A percentile compares a stretch with the other conserved stretches of the same genome.
These are phyloP conservation scores for Populus tomentosa DNA, from an alignment of 441 rosid species.

Conservation along the genomic window DNA sequence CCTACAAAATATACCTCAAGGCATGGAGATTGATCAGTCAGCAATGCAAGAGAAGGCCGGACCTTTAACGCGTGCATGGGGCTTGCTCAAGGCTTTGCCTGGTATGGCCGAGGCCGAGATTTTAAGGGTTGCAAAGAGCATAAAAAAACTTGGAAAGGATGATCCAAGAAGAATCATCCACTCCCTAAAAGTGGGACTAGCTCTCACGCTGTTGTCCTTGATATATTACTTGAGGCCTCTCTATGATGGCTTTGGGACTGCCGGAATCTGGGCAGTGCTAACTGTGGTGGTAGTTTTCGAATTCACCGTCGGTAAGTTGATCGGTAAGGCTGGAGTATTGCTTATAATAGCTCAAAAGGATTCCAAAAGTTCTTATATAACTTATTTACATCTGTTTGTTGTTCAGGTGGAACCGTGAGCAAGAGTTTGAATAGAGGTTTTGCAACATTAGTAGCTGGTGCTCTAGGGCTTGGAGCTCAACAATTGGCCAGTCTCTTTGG, in stretches of 20 bases:
- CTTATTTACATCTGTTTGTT: neutral
- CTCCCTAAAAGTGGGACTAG: slow-evolving; percentile 32
- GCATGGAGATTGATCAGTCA: slow-evolving; percentile 37
- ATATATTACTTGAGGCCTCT: slow-evolving; percentile 69
- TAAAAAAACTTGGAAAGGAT: slow-evolving; percentile 55
- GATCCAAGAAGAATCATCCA: slow-evolving; percentile 67
- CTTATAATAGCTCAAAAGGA: neutral
- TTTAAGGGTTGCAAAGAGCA: slow-evolving; percentile 20
- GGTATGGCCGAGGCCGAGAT: slow-evolving; percentile 24
- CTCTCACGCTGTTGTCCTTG: slow-evolving; percentile 72
- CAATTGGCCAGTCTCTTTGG: slow-evolving; percentile 62
- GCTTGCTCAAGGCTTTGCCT: slow-evolving; percentile 29
- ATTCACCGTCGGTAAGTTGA: slow-evolving; percentile 73
- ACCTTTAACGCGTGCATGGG: neutral
- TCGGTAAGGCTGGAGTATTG: too few species aligned
- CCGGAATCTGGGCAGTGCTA: slow-evolving; percentile 90
- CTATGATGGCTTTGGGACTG: slow-evolving; percentile 62
- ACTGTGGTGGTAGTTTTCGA: slow-evolving; percentile 80
- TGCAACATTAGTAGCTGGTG: slow-evolving; percentile 70
- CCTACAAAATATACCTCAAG: neutral
- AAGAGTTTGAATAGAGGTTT: slow-evolving; percentile 69
- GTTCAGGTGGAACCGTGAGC: slow-evolving; percentile 68
- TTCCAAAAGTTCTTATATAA: neutral
- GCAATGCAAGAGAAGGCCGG: slow-evolving; percentile 23
- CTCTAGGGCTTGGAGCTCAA: slow-evolving; percentile 66